A percentile compares a stretch with the other conserved stretches of the same genome.
Conservation (phyloP, 441 rosid species). For the Manihot esculenta region DNA sequence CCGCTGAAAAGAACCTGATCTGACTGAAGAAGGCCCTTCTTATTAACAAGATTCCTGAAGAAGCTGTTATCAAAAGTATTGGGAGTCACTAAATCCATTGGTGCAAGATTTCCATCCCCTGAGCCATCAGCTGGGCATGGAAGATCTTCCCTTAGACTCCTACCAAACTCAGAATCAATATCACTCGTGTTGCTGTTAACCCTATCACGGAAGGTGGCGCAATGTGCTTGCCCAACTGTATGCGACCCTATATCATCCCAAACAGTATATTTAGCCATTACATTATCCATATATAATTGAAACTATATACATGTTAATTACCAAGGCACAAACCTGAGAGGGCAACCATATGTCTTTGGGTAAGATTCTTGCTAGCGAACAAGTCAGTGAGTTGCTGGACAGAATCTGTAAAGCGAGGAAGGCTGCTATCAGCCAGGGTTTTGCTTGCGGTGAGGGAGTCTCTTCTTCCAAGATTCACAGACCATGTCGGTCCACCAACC, state of each 20-base stretch:
- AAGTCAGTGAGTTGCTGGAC: not conserved
- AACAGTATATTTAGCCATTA: not conserved
- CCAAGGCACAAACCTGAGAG: conserved; percentile 15
- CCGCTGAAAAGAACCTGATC: conserved; percentile 52
- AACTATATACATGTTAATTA: too few relatives aligned
- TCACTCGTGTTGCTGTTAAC: conserved; percentile 44
- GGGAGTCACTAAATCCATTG: conserved; percentile 57
- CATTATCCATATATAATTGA: not conserved
- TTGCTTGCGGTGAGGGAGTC: conserved; percentile 27
- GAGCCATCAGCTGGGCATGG: conserved; percentile 33
- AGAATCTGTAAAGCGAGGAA: conserved; percentile 11
- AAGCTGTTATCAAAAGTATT: conserved; percentile 56
- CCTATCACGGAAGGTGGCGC: conserved; percentile 44
- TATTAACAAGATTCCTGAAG: conserved; percentile 44
- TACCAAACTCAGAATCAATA: conserved; percentile 44
- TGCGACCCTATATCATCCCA: conserved; percentile 40
- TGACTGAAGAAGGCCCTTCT: conserved; percentile 51
- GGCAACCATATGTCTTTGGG: conserved; percentile 27
- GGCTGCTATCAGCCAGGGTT: conserved; percentile 13
- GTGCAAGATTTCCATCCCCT: conserved; percentile 38
- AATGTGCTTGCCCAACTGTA: conserved; percentile 55
- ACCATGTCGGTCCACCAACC: conserved; percentile 36
- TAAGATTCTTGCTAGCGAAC: conserved; percentile 19
- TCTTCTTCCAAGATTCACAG: conserved; percentile 31
- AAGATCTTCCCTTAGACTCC: conserved; percentile 31